Evolutionary conservation across 345 rosid species (phyloP).

Genomic region (Raphanus raphanistrum): DNA sequence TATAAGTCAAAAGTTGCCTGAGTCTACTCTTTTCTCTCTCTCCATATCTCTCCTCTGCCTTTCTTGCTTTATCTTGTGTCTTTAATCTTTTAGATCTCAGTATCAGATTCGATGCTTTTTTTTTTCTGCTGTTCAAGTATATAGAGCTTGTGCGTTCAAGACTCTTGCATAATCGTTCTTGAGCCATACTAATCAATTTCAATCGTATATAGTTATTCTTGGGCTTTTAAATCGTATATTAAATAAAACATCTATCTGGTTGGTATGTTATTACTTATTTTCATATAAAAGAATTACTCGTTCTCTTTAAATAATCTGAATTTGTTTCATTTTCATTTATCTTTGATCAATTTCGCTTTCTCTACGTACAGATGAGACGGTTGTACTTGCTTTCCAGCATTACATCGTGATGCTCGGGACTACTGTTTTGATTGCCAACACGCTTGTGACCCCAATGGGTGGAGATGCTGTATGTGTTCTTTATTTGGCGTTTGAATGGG

Average conservation of each 20-base stretch:
- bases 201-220: not conserved
- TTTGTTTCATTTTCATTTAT: not conserved
- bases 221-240: not conserved
- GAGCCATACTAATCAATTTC: not conserved
- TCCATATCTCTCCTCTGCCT: conserved; percentile 1
- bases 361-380: conserved; percentile 60
- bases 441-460: conserved; percentile 81
- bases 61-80: conserved; percentile 6
- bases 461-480: conserved; percentile 65
- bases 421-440: conserved; percentile 61
- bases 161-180: not conserved
- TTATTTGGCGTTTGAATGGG: not conserved
- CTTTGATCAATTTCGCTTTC: conserved; percentile 5
- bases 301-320: not conserved
- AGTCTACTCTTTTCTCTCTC: conserved; percentile 18
- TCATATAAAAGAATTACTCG: not conserved
- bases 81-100: conserved; percentile 34
- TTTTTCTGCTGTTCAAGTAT: not conserved
- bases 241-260: not conserved
- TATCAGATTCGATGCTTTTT: conserved; percentile 30
- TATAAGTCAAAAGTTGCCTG: conserved; percentile 31
- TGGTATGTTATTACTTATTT: not conserved
- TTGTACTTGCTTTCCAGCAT: conserved; percentile 85
- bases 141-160: not conserved
- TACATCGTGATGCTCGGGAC: conserved; percentile 93